A percentile compares a stretch with the other conserved stretches of the same genome.
These are phyloP conservation scores for Hura crepitans DNA, from an alignment of 441 rosid species.

Conservation along the genomic window DNA sequence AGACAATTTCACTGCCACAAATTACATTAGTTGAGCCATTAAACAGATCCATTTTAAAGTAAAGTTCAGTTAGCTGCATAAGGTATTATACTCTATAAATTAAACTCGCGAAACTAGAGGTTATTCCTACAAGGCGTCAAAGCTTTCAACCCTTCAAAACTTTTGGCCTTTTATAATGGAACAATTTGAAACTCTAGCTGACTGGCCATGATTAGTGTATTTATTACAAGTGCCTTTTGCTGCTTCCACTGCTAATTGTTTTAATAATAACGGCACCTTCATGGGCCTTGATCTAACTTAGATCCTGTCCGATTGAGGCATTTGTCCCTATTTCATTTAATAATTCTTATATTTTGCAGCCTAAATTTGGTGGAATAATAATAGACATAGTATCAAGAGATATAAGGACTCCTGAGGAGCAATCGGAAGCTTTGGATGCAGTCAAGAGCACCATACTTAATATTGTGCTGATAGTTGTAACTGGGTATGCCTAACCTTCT, in stretches of 20 bases:
- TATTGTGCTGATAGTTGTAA: conserved; percentile 67
- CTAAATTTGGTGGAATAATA: conserved; percentile 85
- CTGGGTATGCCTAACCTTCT: conserved; percentile 49
- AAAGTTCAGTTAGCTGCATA: not conserved
- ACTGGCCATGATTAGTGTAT: not conserved
- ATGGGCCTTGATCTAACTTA: not conserved
- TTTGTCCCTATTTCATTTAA: not conserved
- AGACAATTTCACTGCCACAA: not conserved
- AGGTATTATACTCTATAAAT: not conserved
- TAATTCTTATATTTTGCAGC: conserved; percentile 45
- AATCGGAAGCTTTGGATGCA: conserved; percentile 53
- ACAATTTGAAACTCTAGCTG: not conserved
- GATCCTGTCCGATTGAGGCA: conserved; percentile 1
- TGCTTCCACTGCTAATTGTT: not conserved
- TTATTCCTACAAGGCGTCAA: not conserved
- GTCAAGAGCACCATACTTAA: conserved; percentile 62
- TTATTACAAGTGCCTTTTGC: not conserved
- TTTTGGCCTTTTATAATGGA: too few relatives aligned
- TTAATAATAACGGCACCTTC: not conserved
- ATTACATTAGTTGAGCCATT: not conserved
- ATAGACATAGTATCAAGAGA: conserved; percentile 88
- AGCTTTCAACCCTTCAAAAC: not conserved
- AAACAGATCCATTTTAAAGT: not conserved
- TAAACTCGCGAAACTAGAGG: not conserved
- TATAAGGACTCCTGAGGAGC: conserved; percentile 52